A percentile compares a stretch with the other conserved stretches of the same genome.
Evolutionary conservation across 2,329 filamentous ascomycete genomes (phyloP).

Genomic region (Macroventuria anomochaeta): DNA sequence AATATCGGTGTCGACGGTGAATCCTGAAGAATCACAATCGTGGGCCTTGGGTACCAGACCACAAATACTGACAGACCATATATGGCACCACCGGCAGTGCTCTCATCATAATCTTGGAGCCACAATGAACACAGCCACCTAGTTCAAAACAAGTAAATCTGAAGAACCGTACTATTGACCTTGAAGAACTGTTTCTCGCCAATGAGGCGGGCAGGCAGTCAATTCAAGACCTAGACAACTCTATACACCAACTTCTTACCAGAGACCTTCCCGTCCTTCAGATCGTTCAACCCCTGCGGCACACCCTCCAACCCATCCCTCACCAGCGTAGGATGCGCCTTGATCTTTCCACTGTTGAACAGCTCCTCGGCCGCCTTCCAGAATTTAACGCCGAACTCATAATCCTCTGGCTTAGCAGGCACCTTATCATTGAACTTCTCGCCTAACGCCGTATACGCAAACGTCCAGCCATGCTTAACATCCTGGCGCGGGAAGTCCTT

Average conservation of each 20-base stretch:
- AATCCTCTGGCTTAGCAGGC: conserved; percentile 36
- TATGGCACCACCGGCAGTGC: no score
- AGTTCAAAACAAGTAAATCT: no score
- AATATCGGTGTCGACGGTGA: no score
- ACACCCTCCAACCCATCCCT: conserved; percentile 40
- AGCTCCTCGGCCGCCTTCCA: conserved; percentile 32
- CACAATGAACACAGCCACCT: no score
- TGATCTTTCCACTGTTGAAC: conserved; percentile 41
- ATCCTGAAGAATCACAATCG: no score
- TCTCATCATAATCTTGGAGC: no score
- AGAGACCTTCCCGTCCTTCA: conserved; percentile 44
- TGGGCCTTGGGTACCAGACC: no score
- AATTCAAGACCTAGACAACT: conserved; percentile 20
- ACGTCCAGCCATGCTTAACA: conserved; percentile 52
- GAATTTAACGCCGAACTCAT: conserved; percentile 39
- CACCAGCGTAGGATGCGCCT: conserved; percentile 40
- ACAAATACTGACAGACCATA: no score
- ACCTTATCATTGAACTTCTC: conserved; percentile 46
- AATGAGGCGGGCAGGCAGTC: no score
- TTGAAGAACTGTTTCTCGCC: no score
- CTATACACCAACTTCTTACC: conserved; percentile 46
- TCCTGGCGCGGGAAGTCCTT: conserved; percentile 51
- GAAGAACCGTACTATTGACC: no score
- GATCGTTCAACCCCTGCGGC: conserved; percentile 39
- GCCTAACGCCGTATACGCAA: conserved; percentile 54